Percentiles rank a stretch among this genome's conserved stretches.
phyloP scores from a whole-genome alignment of 2,329 filamentous ascomycete species.

The Pleoardoris graminearum region DNA sequence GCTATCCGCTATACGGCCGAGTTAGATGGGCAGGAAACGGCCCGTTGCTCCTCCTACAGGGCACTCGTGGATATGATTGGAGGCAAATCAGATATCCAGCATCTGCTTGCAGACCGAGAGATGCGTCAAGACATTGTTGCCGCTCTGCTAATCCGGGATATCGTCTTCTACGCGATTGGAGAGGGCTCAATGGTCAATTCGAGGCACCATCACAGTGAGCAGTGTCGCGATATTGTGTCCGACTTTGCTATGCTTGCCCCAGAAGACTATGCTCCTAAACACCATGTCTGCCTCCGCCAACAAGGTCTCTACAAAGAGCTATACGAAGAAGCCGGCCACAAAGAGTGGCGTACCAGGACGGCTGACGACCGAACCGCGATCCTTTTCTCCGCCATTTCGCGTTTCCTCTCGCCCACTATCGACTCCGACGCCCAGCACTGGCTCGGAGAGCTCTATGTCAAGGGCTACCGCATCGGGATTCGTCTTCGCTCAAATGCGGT shows the following conservation, averaged over 20 bases:
- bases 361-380: slow-evolving; percentile 5
- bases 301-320: slow-evolving; percentile 18
- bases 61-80: slow-evolving; percentile 4
- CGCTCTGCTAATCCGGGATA: slow-evolving; percentile 15
- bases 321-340: slow-evolving; percentile 14
- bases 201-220: slow-evolving; percentile 6
- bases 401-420: slow-evolving; percentile 3
- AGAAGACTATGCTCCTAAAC: slow-evolving; percentile 8
- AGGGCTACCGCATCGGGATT: slow-evolving; percentile 28
- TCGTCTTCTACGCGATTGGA: slow-evolving; percentile 16
- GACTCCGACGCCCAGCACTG: slow-evolving; percentile 11
- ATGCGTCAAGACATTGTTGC: slow-evolving; percentile 18
- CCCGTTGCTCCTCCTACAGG: slow-evolving; percentile 1
- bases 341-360: slow-evolving; percentile 15
- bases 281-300: slow-evolving; percentile 16
- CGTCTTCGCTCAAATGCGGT: slow-evolving; percentile 21
- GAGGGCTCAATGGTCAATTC: slow-evolving; percentile 19
- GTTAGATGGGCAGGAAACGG: slow-evolving; percentile 6
- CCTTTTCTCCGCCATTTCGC: slow-evolving; percentile 8
- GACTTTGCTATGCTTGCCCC: slow-evolving; percentile 6
- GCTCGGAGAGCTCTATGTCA: slow-evolving; percentile 24
- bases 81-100: slow-evolving; percentile 9
- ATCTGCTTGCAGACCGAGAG: slow-evolving; percentile 16
- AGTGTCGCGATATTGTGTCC: slow-evolving; percentile 11
- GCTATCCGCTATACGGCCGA: slow-evolving; percentile 10